phyloP scores from a whole-genome alignment of 495 filamentous ascomycete genomes.

The Penicillium mononematosum region DNA sequence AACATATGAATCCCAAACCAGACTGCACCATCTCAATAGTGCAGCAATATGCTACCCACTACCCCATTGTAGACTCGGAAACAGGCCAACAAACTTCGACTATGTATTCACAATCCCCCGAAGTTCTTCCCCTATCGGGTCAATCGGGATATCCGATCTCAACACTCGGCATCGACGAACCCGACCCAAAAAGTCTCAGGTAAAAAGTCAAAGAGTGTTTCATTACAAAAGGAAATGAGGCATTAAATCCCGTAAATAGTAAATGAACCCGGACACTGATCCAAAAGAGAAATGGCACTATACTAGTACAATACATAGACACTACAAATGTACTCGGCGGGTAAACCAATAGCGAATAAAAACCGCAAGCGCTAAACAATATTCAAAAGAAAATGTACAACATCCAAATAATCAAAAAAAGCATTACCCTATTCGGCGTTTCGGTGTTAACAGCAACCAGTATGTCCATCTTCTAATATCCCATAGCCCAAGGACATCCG shows the following conservation, averaged over 20 bases:
- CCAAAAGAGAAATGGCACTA: not conserved
- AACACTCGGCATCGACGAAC: constrained; percentile 6
- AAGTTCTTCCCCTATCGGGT: constrained; percentile 6
- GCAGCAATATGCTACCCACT: not conserved
- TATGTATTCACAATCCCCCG: not conserved
- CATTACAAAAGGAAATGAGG: constrained; percentile 1
- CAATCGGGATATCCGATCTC: constrained; percentile 11
- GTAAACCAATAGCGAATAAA: not conserved
- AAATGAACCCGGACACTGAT: not conserved
- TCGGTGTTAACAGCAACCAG: constrained; percentile 16
- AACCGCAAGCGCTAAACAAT: not conserved
- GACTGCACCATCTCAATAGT: not conserved
- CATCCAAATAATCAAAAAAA: not conserved
- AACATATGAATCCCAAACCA: not conserved
- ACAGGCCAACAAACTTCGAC: not conserved
- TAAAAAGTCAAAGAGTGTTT: not conserved
- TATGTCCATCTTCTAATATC: not conserved
- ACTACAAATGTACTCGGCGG: not conserved
- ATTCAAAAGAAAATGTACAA: not conserved
- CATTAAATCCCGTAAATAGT: constrained; percentile 6
- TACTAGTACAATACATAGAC: constrained; percentile 1
- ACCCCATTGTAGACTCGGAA: not conserved
- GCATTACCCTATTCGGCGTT: constrained; percentile 13
- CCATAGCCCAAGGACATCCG: not conserved
- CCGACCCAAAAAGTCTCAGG: not conserved